Conservation (phyloP, 2,329 filamentous ascomycete species). For the Clonostachys solani region DNA sequence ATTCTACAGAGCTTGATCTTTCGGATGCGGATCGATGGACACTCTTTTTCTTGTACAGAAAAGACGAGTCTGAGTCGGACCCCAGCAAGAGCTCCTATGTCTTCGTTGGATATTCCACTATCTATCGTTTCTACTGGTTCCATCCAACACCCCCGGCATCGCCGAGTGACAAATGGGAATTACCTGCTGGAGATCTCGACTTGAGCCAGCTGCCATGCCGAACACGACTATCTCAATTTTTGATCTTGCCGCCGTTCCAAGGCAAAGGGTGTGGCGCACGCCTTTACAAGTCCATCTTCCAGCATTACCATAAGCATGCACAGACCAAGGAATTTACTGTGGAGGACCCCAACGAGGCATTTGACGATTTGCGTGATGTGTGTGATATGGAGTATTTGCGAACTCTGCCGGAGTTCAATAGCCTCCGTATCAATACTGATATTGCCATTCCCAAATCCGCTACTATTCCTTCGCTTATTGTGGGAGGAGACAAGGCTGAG, state of each 20-base stretch:
- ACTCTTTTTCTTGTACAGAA: slow-evolving; percentile 80
- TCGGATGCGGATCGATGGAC: slow-evolving; percentile 82
- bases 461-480: slow-evolving; percentile 43
- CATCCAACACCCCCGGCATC: slow-evolving; percentile 39
- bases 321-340: slow-evolving; percentile 82
- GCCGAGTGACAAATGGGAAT: slow-evolving; percentile 33
- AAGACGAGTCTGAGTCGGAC: slow-evolving; percentile 37
- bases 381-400: slow-evolving; percentile 67
- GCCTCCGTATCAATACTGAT: slow-evolving; percentile 49
- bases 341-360: slow-evolving; percentile 87
- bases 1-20: slow-evolving; percentile 62
- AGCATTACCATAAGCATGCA: slow-evolving; percentile 59
- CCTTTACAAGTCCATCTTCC: slow-evolving; percentile 79
- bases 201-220: slow-evolving; percentile 67
- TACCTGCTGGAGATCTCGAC: slow-evolving; percentile 38
- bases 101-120: slow-evolving; percentile 85
- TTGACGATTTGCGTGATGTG: slow-evolving; percentile 74
- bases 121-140: slow-evolving; percentile 79
- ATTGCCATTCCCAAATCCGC: slow-evolving; percentile 44
- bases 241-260: slow-evolving; percentile 87
- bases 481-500: slow-evolving; percentile 53
- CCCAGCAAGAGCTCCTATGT: slow-evolving; percentile 59
- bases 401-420: slow-evolving; percentile 50
- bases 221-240: slow-evolving; percentile 85
- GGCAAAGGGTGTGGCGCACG: slow-evolving; percentile 71